Evolutionary conservation across 2,329 filamentous ascomycete genomes (phyloP), one percentile per base, ranked within the genome.

Genomic region (Emericellopsis atlantica): DNA sequence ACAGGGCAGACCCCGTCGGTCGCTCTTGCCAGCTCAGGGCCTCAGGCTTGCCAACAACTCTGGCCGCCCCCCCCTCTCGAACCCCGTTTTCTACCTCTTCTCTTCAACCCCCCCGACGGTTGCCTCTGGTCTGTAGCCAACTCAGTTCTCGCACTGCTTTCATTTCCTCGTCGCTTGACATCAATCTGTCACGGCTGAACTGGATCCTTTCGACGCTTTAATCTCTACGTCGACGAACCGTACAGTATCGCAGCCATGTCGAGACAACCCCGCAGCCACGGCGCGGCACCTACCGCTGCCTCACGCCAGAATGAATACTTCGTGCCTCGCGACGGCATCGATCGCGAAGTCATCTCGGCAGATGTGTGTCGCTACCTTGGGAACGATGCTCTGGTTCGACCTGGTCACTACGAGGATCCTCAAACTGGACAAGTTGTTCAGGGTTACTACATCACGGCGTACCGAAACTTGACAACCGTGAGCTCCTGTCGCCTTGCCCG

Each of bases 341-440:
- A 84, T 59, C 79, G 83, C 52, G 83, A 89, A 61, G 84, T 89
- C 53, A 87, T 89, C 62, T 85, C 84, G 47, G 80, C 82, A 57
- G 84, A 89, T 59, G 86, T 89, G 49, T 88, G 84, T 67, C 81
- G 83, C 56, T 89, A 87, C 59, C 72, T 89, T 51, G 84, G 84
- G 54, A 86, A 86, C 60, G 84, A 89, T 68, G 84, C 84, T 50
- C 72, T 85, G 53, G 83, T 86, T 56, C 79, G 80, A 55, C 83
- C 82, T 44, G 81, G 80, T 53, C 76, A 74, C 51, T 81, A 84
- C 61, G 76, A 84, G 72, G 73, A 76, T 54, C 66, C 70, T 16
- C 59, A 69, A 51, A 72, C 59, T 43, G 67, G 72, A 49, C 72
- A 82, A 62, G 66, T 74, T 48, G 77, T 78, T 46, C 72, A 76